These are phyloP conservation scores for Kwoniella botswanensis DNA, from an alignment of 768 basidiomycete genomes.

Conservation along the genomic window DNA sequence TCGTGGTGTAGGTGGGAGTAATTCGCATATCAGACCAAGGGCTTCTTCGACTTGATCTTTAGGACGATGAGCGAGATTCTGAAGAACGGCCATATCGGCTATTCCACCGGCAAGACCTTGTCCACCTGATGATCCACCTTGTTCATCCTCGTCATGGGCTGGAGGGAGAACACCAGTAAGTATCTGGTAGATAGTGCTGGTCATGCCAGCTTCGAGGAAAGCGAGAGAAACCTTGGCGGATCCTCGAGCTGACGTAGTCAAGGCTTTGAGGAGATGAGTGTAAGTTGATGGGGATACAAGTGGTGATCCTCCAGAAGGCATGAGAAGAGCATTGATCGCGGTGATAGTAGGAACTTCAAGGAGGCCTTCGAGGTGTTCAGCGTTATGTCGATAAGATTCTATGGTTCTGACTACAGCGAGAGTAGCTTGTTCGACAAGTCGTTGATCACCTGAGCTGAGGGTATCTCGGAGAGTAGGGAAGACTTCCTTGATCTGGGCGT, in stretches of 20 bases:
- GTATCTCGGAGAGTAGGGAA: conserved; percentile 88
- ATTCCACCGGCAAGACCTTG: conserved; percentile 86
- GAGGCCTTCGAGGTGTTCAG: conserved; percentile 83
- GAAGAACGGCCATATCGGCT: conserved; percentile 97
- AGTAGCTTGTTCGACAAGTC: conserved; percentile 95
- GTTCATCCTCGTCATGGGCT: conserved; percentile 61
- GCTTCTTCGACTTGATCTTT: conserved; percentile 98
- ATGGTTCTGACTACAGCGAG: conserved; percentile 92
- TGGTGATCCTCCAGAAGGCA: conserved; percentile 79
- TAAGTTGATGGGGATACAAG: conserved; percentile 85
- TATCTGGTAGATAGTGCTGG: conserved; percentile 90
- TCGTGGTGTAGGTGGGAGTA: conserved; percentile 79
- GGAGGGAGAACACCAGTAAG: conserved; percentile 91
- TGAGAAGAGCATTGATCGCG: conserved; percentile 81
- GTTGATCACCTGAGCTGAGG: conserved; percentile 87
- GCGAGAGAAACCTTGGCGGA: conserved; percentile 85
- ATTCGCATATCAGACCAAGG: conserved; percentile 81
- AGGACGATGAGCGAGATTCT: conserved; percentile 92
- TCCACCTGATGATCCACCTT: conserved; percentile 64
- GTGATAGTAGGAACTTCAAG: conserved; percentile 75
- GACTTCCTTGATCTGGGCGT: conserved; percentile 82
- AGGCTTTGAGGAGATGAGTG: conserved; percentile 80
- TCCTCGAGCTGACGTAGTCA: conserved; percentile 84
- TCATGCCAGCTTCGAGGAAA: conserved; percentile 88
- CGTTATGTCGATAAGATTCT: conserved; percentile 85